Base-by-base conservation (phyloP, 2,329 filamentous ascomycete species). In the Calonectria pseudoturangicola region DNA sequence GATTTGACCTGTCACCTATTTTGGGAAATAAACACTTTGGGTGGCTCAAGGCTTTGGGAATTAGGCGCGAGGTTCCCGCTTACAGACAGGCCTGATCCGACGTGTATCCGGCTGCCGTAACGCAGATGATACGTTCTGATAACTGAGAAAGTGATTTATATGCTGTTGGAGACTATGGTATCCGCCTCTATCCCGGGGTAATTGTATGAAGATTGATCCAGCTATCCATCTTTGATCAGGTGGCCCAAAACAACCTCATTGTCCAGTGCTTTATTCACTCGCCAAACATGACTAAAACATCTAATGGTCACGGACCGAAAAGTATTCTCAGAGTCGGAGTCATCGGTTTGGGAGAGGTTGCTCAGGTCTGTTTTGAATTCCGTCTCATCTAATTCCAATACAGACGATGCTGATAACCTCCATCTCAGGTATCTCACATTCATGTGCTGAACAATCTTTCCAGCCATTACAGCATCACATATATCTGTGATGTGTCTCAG, bases 401-500 rank as follows among this genome's bases (percentile, higher is more conserved):
- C 30, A 50, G 2, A 30, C 13, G 4, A 54, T 50, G 43, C 30
- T 73, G 9, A 73, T 41, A 47, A 30, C 30, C 5, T 48, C 33
- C 6, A 43, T 51, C 84, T 27, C 86, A 91, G 79, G 87, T 89
- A 43, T 85, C 87, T 33, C 89, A 92, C 77, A 85, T 92, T 8
- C 89, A 88, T 0, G 86, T 84, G 3, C 77, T 92, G 12, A 82
- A 82, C 63, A 82, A 84, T 30, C 81, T 90, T 58, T 81, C 84
- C 71, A 75, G 85, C 39, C 81, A 85, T 36, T 92, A 85, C 82
- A 80, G 79, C 2, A 84, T 87, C 41, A 87, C 84, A 1, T 85
- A 86, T 72, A 82, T 92, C 50, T 90, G 89, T 80, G 88, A 90
- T 71, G 83, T 88, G 13, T 90, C 89, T 0, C 30, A 68, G 2